Conservation (phyloP, 352 stramenopile species). For the Detonula confervacea region DNA sequence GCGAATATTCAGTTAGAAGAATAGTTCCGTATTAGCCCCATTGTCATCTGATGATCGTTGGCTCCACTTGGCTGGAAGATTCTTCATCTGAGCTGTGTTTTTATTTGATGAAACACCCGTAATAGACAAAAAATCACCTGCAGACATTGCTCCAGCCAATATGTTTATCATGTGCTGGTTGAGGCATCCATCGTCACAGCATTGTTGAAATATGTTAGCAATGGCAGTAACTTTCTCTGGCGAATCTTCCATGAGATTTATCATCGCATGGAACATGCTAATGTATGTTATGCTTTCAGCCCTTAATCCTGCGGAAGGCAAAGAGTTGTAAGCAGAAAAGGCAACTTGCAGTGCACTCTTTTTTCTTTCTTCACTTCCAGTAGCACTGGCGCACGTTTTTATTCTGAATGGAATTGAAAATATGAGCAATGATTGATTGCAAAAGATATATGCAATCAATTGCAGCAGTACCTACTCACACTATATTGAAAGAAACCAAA, state of each 20-base stretch:
- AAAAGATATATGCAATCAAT: conserved; percentile 8
- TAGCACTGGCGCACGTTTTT: conserved; percentile 34
- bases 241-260: conserved; percentile 41
- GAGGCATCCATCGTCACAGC: conserved; percentile 49
- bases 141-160: conserved; percentile 18
- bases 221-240: conserved; percentile 27
- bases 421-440: background rate
- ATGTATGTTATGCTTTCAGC: conserved; percentile 53
- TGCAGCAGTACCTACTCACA: conserved; percentile 36
- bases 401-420: conserved; percentile 30
- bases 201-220: conserved; percentile 37
- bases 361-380: conserved; percentile 25
- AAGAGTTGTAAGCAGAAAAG: conserved; percentile 39
- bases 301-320: conserved; percentile 31
- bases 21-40: background rate
- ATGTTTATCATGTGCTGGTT: conserved; percentile 55
- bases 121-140: conserved; percentile 32
- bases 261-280: conserved; percentile 45
- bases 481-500: conserved; percentile 55
- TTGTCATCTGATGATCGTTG: conserved; percentile 15
- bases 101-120: conserved; percentile 10
- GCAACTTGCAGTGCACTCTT: conserved; percentile 46
- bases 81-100: conserved; percentile 19
- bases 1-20: background rate
- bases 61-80: conserved; percentile 43